Evolutionary conservation across 2,329 filamentous ascomycete genomes (phyloP).

Genomic region (Chalaropsis thielavioides): DNA sequence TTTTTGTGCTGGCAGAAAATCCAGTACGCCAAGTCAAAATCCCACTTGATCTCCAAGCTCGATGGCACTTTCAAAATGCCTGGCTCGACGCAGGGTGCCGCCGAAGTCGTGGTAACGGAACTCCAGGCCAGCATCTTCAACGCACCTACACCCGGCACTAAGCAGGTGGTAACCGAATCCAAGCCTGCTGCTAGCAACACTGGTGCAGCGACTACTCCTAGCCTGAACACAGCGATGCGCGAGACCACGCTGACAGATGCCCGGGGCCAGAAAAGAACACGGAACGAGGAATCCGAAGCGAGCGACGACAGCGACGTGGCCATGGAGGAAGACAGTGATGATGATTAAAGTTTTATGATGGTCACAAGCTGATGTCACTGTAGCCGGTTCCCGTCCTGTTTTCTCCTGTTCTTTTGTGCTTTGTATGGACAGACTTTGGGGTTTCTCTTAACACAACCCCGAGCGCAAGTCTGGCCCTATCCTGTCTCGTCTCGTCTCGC

Average conservation of each 20-base stretch:
- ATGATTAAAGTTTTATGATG: slow-evolving; percentile 40
- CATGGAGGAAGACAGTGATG: slow-evolving; percentile 59
- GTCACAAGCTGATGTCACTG: background rate
- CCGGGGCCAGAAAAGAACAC: slow-evolving; percentile 53
- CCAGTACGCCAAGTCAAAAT: slow-evolving; percentile 78
- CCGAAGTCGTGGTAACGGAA: slow-evolving; percentile 51
- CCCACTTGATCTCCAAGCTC: slow-evolving; percentile 75
- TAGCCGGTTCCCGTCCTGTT: background rate
- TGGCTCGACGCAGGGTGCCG: slow-evolving; percentile 34
- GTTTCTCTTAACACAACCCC: background rate
- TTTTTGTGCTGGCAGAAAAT: slow-evolving; percentile 54
- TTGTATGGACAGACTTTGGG: background rate
- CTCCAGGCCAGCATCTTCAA: slow-evolving; percentile 71
- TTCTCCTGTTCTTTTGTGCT: background rate
- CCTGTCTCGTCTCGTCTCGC: too few relatives aligned
- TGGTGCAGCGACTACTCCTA: slow-evolving; percentile 24
- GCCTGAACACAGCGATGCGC: slow-evolving; percentile 33
- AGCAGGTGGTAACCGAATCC: slow-evolving; percentile 26
- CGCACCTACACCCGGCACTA: slow-evolving; percentile 41
- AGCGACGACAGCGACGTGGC: slow-evolving; percentile 55
- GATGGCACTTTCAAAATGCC: slow-evolving; percentile 77
- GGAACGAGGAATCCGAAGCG: slow-evolving; percentile 55
- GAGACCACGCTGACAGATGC: slow-evolving; percentile 40
- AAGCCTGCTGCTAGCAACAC: slow-evolving; percentile 29
- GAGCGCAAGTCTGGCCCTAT: background rate